Evolutionary conservation across 2,329 filamentous ascomycete genomes (phyloP).

Genomic region (Neofusicoccum umdonicola): DNA sequence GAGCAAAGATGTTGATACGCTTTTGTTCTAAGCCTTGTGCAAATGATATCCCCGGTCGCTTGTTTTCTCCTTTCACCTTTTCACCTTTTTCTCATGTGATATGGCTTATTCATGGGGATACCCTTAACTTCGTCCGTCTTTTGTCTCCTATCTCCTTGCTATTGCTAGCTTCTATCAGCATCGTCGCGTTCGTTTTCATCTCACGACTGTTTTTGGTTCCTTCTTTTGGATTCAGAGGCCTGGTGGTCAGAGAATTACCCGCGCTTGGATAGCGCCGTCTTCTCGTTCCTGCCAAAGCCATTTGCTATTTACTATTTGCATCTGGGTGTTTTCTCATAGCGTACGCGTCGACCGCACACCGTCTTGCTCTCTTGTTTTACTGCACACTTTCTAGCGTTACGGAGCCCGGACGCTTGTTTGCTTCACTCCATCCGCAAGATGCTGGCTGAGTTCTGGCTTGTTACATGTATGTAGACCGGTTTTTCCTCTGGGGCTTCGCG

Average conservation of each 20-base stretch:
- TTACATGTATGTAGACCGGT: no score
- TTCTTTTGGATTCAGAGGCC: neutral
- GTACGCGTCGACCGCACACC: neutral
- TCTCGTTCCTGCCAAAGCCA: no score
- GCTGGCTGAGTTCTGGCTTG: no score
- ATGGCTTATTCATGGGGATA: neutral
- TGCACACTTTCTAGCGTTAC: neutral
- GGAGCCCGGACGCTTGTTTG: no score
- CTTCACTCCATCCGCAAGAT: no score
- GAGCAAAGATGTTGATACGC: constrained; percentile 26
- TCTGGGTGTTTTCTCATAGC: neutral
- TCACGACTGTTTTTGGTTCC: neutral
- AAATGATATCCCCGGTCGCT: constrained; percentile 16
- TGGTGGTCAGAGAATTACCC: no score
- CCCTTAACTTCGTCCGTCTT: neutral
- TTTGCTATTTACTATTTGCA: no score
- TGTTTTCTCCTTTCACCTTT: constrained; percentile 17
- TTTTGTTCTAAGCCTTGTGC: constrained; percentile 17
- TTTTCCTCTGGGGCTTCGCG: no score
- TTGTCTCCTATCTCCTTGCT: neutral
- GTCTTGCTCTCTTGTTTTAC: neutral
- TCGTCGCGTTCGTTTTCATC: neutral
- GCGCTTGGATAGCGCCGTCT: no score
- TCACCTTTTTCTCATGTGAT: neutral
- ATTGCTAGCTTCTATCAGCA: neutral